These are phyloP conservation scores for Phytopythium boreale DNA, from an alignment of 352 stramenopile genomes.

Conservation along the genomic window DNA sequence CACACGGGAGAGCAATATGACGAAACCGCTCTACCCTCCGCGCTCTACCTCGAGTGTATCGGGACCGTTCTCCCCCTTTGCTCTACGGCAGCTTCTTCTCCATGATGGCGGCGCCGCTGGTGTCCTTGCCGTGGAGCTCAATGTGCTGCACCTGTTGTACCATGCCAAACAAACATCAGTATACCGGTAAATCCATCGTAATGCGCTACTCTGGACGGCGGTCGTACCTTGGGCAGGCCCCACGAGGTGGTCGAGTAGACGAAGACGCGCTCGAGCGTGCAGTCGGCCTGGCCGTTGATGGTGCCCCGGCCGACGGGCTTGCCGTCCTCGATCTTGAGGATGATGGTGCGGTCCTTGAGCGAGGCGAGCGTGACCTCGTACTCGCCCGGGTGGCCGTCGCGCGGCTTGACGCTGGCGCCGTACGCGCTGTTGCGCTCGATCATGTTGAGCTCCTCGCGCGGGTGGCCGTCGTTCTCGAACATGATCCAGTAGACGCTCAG, in stretches of 20 bases:
- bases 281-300: conserved; percentile 74
- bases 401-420: conserved; percentile 68
- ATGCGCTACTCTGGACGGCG: no score
- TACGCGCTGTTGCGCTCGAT: conserved; percentile 87
- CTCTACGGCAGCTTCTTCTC: conserved; percentile 84
- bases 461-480: conserved; percentile 82
- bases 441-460: conserved; percentile 83
- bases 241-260: conserved; percentile 84
- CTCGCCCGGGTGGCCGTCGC: conserved; percentile 60
- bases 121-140: conserved; percentile 82
- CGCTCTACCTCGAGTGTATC: no score
- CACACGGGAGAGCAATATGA: background rate
- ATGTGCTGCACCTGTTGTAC: conserved; percentile 71
- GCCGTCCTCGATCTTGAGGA: conserved; percentile 70
- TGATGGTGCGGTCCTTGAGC: conserved; percentile 80
- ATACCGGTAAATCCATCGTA: no score
- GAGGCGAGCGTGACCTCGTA: conserved; percentile 77
- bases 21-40: background rate
- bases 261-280: conserved; percentile 77
- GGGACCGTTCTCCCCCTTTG: background rate
- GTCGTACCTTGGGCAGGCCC: conserved; percentile 68
- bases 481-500: conserved; percentile 89
- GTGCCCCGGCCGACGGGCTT: conserved; percentile 63
- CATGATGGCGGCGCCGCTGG: conserved; percentile 60
- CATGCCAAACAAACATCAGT: background rate